Conservation (phyloP, 345 rosid species). For the Moringa oleifera region DNA sequence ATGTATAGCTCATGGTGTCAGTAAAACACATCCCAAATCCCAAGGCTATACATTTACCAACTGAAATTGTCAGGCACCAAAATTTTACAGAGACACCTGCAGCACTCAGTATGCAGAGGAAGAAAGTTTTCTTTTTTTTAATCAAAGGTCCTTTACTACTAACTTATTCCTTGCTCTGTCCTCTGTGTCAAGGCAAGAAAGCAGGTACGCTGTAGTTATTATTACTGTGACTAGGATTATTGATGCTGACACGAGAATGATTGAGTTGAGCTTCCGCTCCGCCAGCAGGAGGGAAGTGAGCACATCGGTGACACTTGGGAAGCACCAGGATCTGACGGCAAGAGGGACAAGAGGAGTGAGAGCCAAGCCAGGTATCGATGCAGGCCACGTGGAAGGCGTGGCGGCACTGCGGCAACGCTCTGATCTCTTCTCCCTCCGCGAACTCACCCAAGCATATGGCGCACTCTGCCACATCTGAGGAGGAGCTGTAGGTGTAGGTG, state of each 20-base stretch:
- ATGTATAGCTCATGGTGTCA: too few species aligned
- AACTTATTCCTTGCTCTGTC: too few species aligned
- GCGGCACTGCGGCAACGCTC: constrained; percentile 82
- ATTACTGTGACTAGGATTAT: not conserved
- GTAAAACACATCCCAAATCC: too few species aligned
- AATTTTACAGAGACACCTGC: too few species aligned
- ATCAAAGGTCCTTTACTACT: too few species aligned
- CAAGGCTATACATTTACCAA: too few species aligned
- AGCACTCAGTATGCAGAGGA: too few species aligned
- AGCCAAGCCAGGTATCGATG: constrained; percentile 88
- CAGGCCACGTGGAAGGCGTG: constrained; percentile 86
- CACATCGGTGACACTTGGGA: constrained; percentile 48
- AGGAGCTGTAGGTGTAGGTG: constrained; percentile 42
- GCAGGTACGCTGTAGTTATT: not conserved
- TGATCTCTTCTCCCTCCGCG: constrained; percentile 63
- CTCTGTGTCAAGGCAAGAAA: constrained; percentile 33
- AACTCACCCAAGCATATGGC: constrained; percentile 77
- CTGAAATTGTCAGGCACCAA: too few species aligned
- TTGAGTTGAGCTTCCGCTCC: constrained; percentile 11
- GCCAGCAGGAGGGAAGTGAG: constrained; percentile 21
- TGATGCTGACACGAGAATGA: constrained; percentile 17
- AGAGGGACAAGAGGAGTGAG: constrained; percentile 96
- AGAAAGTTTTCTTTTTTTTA: too few species aligned
- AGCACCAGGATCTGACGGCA: constrained; percentile 74
- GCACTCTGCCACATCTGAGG: constrained; percentile 64